Percentiles rank a stretch among this genome's conserved stretches.
phyloP scores from a whole-genome alignment of 257 asterid genomes.

The Anisodus tanguticus region DNA sequence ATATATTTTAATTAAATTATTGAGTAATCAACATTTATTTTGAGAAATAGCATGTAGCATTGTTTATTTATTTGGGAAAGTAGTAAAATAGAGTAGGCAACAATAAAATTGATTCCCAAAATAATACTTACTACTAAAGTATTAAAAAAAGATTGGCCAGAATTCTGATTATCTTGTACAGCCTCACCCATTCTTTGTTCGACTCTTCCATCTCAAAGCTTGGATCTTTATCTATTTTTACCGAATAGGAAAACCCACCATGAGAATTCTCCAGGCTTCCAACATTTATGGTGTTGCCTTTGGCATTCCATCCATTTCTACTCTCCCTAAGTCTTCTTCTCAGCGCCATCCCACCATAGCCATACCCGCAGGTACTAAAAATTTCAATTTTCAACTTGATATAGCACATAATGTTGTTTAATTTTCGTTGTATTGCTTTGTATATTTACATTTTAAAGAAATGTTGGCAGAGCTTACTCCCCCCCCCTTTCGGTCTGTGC shows the following conservation, averaged over 20 bases:
- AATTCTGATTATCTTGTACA: not conserved
- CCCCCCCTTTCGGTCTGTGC: too few relatives aligned
- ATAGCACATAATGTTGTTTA: not conserved
- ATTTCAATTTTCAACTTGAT: not conserved
- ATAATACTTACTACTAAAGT: too few relatives aligned
- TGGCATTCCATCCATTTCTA: conserved; percentile 19
- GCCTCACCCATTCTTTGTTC: not conserved
- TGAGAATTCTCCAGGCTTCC: conserved; percentile 21
- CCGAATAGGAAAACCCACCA: not conserved
- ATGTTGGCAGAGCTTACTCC: too few relatives aligned
- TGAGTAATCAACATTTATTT: too few relatives aligned
- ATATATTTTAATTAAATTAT: too few relatives aligned
- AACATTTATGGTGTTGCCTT: not conserved
- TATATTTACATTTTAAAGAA: not conserved
- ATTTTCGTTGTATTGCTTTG: not conserved
- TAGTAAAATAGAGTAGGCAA: not conserved
- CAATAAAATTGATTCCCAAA: not conserved
- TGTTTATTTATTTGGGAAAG: too few relatives aligned
- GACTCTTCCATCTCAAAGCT: not conserved
- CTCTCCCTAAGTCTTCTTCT: not conserved
- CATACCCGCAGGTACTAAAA: not conserved
- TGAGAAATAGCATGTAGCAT: too few relatives aligned
- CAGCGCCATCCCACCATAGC: not conserved
- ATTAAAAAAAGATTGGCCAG: not conserved
- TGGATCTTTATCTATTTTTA: not conserved